Evolutionary conservation across 345 rosid species (phyloP).

Genomic region (Diplotaxis tenuifolia): DNA sequence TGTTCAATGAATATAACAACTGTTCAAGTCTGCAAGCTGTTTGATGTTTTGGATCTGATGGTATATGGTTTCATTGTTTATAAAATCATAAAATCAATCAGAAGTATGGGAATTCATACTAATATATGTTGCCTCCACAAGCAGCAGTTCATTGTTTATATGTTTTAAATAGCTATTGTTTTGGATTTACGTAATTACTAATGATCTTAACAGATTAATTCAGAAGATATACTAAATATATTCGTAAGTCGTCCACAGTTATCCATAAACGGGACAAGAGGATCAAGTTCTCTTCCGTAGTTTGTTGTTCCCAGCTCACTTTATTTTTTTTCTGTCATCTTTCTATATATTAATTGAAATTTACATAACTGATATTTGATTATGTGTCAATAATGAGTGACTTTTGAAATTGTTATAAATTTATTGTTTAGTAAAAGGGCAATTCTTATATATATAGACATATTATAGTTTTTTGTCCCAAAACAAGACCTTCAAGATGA

Average conservation of each 20-base stretch:
- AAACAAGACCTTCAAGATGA: too few species aligned
- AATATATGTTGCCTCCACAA: constrained; percentile 11
- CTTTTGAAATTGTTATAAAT: too few species aligned
- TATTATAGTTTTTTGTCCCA: too few species aligned
- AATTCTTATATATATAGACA: too few species aligned
- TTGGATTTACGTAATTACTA: constrained; percentile 22
- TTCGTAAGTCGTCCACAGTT: constrained; percentile 22
- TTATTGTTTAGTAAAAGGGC: too few species aligned
- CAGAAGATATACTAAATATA: constrained; percentile 19
- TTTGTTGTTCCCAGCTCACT: constrained; percentile 32
- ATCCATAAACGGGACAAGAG: constrained; percentile 29
- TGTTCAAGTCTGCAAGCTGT: constrained; percentile 25
- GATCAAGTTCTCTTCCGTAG: constrained; percentile 21
- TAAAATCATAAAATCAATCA: background rate
- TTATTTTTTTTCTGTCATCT: too few species aligned
- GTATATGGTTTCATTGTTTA: background rate
- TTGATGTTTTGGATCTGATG: constrained; percentile 23
- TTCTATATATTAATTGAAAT: too few species aligned
- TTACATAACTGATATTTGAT: too few species aligned
- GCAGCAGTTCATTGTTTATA: constrained; percentile 18
- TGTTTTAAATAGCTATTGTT: background rate
- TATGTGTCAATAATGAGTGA: too few species aligned
- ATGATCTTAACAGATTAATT: constrained; percentile 22
- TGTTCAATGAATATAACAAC: background rate
- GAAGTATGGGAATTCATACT: constrained; percentile 7